A percentile compares a stretch with the other conserved stretches of the same genome.
Evolutionary conservation across 2,329 filamentous ascomycete genomes (phyloP).

Genomic region (Orbilia oligospora): DNA sequence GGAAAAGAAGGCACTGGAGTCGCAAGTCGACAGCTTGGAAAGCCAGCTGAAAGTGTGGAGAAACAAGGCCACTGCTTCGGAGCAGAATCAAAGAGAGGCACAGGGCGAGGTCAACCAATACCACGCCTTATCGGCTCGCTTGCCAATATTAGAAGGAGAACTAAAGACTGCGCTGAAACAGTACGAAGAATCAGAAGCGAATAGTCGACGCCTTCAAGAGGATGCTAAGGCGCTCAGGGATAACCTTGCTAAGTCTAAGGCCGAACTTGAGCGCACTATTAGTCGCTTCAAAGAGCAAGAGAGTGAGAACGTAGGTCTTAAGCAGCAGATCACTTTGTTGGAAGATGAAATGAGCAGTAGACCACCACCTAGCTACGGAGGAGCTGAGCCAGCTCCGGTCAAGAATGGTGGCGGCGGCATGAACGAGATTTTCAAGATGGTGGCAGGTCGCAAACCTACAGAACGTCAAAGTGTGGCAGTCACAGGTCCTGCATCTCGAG

Average conservation of each 20-base stretch:
- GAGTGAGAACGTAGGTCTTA: slow-evolving; percentile 85
- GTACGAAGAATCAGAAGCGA: slow-evolving; percentile 90
- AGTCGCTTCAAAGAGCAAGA: slow-evolving; percentile 82
- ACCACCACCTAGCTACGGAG: slow-evolving; percentile 75
- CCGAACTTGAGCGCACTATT: slow-evolving; percentile 85
- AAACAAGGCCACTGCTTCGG: slow-evolving; percentile 88
- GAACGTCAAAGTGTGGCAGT: slow-evolving; percentile 80
- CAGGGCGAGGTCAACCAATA: slow-evolving; percentile 98
- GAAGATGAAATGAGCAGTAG: slow-evolving; percentile 81
- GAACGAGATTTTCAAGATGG: slow-evolving; percentile 92
- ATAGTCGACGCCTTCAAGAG: slow-evolving; percentile 93
- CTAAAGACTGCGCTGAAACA: slow-evolving; percentile 91
- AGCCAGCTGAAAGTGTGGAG: slow-evolving; percentile 97
- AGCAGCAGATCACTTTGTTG: slow-evolving; percentile 88
- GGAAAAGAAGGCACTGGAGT: slow-evolving; percentile 90
- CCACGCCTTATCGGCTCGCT: slow-evolving; percentile 90
- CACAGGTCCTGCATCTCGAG: slow-evolving; percentile 65
- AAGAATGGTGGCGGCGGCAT: slow-evolving; percentile 68
- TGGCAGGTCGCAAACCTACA: slow-evolving; percentile 97
- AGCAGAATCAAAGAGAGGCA: slow-evolving; percentile 90
- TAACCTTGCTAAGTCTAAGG: slow-evolving; percentile 81
- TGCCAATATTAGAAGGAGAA: slow-evolving; percentile 93
- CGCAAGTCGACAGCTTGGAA: slow-evolving; percentile 95
- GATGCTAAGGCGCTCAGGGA: slow-evolving; percentile 90
- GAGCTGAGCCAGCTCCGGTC: slow-evolving; percentile 78